Evolutionary conservation across 352 stramenopile species (phyloP).

Genomic region (Phytophthora pluvialis): DNA sequence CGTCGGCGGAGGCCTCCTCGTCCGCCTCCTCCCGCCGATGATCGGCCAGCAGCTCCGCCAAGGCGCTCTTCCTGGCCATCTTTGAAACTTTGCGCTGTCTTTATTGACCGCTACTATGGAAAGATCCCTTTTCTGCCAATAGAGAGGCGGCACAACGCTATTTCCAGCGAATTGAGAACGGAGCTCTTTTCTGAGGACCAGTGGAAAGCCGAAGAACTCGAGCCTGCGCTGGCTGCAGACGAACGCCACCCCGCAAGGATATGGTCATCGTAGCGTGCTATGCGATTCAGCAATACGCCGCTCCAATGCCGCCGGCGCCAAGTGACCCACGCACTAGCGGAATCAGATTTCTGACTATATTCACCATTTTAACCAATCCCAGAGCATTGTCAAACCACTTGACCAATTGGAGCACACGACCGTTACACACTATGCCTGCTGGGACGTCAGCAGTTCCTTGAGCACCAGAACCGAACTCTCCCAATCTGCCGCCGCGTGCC

Average conservation of each 20-base stretch:
- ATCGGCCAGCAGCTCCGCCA: constrained; percentile 36
- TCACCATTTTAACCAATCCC: constrained; percentile 20
- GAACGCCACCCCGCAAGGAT: neutral
- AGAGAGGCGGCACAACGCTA: neutral
- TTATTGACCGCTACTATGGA: constrained; percentile 21
- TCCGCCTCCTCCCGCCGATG: constrained; percentile 33
- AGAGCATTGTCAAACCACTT: neutral
- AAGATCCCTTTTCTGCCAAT: constrained; percentile 30
- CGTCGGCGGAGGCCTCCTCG: neutral
- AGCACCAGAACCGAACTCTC: constrained; percentile 18
- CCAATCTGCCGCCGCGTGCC: neutral
- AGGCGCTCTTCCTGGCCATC: constrained; percentile 41
- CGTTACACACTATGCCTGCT: constrained; percentile 1
- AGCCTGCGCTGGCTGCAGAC: neutral
- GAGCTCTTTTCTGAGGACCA: constrained; percentile 10
- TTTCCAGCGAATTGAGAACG: constrained; percentile 25
- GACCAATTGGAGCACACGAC: constrained; percentile 6
- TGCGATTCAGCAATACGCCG: neutral
- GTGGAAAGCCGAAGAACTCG: neutral
- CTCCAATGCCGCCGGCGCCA: neutral
- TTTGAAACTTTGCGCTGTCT: constrained; percentile 26
- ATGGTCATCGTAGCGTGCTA: neutral
- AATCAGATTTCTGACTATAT: constrained; percentile 23
- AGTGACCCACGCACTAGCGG: neutral
- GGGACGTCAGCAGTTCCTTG: constrained; percentile 5